These are phyloP conservation scores for Pseudocercospora vitis DNA, from an alignment of 2,329 filamentous ascomycete genomes.

Conservation along the genomic window DNA sequence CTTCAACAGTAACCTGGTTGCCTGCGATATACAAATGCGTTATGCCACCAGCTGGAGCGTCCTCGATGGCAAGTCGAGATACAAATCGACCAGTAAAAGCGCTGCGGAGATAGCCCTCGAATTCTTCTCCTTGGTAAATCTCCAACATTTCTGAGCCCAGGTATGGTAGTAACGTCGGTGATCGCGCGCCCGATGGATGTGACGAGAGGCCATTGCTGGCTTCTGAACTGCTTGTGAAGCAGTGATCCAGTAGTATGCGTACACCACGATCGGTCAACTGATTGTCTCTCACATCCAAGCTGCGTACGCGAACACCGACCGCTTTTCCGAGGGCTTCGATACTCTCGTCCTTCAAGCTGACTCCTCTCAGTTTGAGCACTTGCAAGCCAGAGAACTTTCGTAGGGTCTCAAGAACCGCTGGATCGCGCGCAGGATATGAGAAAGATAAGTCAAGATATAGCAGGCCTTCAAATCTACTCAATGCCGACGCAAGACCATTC, in stretches of 20 bases:
- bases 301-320: constrained; percentile 54
- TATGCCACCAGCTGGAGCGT: constrained; percentile 55
- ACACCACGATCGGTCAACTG: constrained; percentile 57
- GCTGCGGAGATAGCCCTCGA: constrained; percentile 55
- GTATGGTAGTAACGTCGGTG: constrained; percentile 38
- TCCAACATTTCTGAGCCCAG: constrained; percentile 42
- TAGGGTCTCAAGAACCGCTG: constrained; percentile 49
- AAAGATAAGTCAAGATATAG: constrained; percentile 61
- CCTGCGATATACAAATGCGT: constrained; percentile 61
- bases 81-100: constrained; percentile 52
- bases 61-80: constrained; percentile 56
- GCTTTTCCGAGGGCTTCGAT: constrained; percentile 53
- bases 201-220: neutral
- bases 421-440: constrained; percentile 35
- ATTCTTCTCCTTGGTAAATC: constrained; percentile 47
- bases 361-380: constrained; percentile 56
- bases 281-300: constrained; percentile 60
- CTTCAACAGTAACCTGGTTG: constrained; percentile 58
- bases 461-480: constrained; percentile 55
- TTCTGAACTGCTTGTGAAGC: constrained; percentile 39
- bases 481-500: constrained; percentile 51
- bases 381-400: constrained; percentile 52
- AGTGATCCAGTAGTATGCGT: constrained; percentile 53
- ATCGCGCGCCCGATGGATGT: constrained; percentile 20
- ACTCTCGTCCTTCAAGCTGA: constrained; percentile 56